Evolutionary conservation across 2,329 filamentous ascomycete species (phyloP), one percentile per base, ranked within the genome.

Genomic region (Mariannaea elegans): DNA sequence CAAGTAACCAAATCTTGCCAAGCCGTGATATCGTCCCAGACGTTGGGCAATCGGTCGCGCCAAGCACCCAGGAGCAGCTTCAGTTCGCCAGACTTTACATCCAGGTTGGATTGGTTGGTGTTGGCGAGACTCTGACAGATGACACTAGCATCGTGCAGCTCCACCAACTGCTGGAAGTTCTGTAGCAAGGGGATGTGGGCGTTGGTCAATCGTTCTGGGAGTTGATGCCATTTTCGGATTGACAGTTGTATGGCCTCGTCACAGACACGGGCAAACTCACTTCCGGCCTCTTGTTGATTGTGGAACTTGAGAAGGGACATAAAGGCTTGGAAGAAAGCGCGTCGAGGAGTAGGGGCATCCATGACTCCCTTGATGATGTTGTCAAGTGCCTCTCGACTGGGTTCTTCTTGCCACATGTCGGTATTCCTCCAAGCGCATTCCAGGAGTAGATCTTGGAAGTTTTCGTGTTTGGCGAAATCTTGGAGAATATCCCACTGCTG

Each of bases 1-100:
- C 95, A 99, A 2, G 95, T 99, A n/a, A 99, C 95, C 38, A 99
- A 82, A 73, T 99, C 96, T 76, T 99, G 95, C 95, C 95, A 99
- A 36, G 95, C 93, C 65, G 96, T 97, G 76, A 99, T 99, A 75
- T 99, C 95, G 75, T 99, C 95, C 95, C 95, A 99, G 3, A 97
- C 91, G 72, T 99, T 99, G 2, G 95, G 95, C 51, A 99, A 81
- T 47, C 95, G 87, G 74, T 99, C 95, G 58, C 95, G 89, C 95
- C 95, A 99, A 7, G 94, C 95, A 54, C 93, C 93, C 5, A 99
- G 85, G 3, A 98, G 86, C 51, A 99, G 80, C 79, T 99, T 99
- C 2, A 99, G 85, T 78, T 99, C 96, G 57, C 94, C 92, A 18
- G 94, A 97, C 77, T 99, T 99, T 64, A 89, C 87, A 70, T 99